A percentile compares a stretch with the other conserved stretches of the same genome.
Conservation (phyloP, 768 basidiomycete species). For the Trametes cingulata region DNA sequence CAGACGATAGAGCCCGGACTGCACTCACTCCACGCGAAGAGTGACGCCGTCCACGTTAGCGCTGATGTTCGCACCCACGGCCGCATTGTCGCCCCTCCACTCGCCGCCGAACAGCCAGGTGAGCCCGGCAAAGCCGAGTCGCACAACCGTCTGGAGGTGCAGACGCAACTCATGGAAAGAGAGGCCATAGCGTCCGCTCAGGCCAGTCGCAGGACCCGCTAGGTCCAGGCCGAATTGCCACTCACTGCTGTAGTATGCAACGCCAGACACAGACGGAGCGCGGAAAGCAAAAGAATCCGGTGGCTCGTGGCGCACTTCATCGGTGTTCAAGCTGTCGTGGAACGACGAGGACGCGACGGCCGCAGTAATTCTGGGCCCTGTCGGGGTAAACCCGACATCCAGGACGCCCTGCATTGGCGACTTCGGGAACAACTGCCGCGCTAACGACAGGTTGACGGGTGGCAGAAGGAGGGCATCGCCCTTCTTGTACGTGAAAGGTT, state of each 20-base stretch:
- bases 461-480: constrained; percentile 27
- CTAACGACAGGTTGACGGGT: constrained; percentile 44
- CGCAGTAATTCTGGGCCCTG: constrained; percentile 46
- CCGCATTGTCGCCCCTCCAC: constrained; percentile 49
- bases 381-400: constrained; percentile 38
- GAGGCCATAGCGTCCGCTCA: constrained; percentile 54
- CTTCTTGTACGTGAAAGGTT: constrained; percentile 14
- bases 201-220: constrained; percentile 45
- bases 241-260: constrained; percentile 46
- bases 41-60: constrained; percentile 50
- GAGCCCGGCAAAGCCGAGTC: constrained; percentile 48
- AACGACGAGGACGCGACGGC: constrained; percentile 28
- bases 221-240: constrained; percentile 53
- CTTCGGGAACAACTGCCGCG: constrained; percentile 53
- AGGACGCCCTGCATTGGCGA: constrained; percentile 49
- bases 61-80: constrained; percentile 47
- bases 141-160: constrained; percentile 49
- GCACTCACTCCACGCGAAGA: constrained; percentile 57
- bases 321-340: constrained; percentile 8
- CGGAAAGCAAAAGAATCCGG: constrained; percentile 3
- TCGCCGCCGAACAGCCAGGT: constrained; percentile 45
- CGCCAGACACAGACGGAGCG: constrained; percentile 52
- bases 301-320: constrained; percentile 2
- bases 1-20: constrained; percentile 6
- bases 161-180: constrained; percentile 56